Percentiles rank a stretch among this genome's conserved stretches.
These are phyloP conservation scores for Melanogaster broomeanus DNA, from an alignment of 768 basidiomycete genomes.

Conservation along the genomic window DNA sequence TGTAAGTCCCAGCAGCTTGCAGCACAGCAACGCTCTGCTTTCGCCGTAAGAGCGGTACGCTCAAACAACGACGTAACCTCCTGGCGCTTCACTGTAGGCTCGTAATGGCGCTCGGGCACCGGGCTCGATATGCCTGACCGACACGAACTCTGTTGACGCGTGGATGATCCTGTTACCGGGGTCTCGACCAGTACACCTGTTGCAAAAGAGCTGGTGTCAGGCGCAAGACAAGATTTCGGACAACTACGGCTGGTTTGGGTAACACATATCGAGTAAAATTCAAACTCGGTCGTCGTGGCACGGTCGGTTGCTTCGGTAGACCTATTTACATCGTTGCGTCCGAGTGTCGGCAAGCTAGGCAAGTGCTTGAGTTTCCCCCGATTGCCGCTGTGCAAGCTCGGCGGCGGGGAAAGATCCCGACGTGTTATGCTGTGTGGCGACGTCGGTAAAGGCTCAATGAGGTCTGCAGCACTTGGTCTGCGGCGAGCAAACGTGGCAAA, in stretches of 20 bases:
- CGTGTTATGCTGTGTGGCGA: conserved; percentile 14
- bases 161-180: conserved; percentile 2
- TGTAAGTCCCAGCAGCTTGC: not conserved
- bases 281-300: conserved; percentile 16
- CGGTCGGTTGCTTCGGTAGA: not conserved
- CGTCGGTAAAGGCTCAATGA: conserved; percentile 18
- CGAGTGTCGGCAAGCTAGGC: conserved; percentile 24
- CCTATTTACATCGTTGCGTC: conserved; percentile 1
- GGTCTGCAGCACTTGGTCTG: conserved; percentile 23
- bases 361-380: conserved; percentile 21
- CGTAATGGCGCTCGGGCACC: not conserved
- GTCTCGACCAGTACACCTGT: conserved; percentile 15
- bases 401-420: conserved; percentile 19
- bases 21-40: conserved; percentile 21
- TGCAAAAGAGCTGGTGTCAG: conserved; percentile 10
- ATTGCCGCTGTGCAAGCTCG: conserved; percentile 9
- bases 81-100: conserved; percentile 17
- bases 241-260: not conserved
- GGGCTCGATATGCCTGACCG: conserved; percentile 1
- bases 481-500: conserved; percentile 32
- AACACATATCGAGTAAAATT: not conserved
- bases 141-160: conserved; percentile 8
- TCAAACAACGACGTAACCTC: conserved; percentile 27
- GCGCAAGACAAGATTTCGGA: not conserved
- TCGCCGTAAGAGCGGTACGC: conserved; percentile 30